phyloP scores from a whole-genome alignment of 306 rosid species.

The Cucumis cinereus region DNA sequence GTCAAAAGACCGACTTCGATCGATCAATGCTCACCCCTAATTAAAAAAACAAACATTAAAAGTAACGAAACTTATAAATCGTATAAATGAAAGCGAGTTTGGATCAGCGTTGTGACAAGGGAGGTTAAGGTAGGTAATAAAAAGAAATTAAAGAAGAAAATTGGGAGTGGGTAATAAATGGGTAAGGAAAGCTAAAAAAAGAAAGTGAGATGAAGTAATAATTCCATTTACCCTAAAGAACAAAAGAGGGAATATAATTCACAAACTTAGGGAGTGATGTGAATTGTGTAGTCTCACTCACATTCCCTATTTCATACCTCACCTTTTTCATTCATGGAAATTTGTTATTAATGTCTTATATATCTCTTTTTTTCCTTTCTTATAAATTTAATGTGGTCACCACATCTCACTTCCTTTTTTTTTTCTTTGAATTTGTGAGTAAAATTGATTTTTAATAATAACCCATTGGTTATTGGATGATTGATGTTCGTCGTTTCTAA shows the following conservation, averaged over 20 bases:
- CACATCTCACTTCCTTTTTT: conserved; percentile 1
- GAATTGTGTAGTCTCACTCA: conserved; percentile 1
- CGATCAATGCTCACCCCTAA: too few relatives aligned
- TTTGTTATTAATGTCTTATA: background rate
- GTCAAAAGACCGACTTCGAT: too few relatives aligned
- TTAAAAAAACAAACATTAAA: too few relatives aligned
- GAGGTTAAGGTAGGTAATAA: too few relatives aligned
- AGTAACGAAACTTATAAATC: too few relatives aligned
- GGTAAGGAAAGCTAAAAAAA: background rate
- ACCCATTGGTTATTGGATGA: too few relatives aligned
- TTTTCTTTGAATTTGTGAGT: too few relatives aligned
- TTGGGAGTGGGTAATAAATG: background rate
- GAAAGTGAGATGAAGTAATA: conserved; percentile 1
- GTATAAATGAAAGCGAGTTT: too few relatives aligned
- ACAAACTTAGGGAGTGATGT: background rate
- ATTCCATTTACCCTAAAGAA: conserved; percentile 2
- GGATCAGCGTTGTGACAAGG: too few relatives aligned
- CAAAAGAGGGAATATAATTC: background rate
- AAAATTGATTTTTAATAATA: too few relatives aligned
- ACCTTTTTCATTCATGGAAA: background rate
- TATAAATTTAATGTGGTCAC: background rate
- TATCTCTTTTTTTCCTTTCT: background rate
- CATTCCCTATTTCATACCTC: background rate
- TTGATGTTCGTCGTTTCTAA: too few relatives aligned
- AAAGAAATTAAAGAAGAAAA: background rate